Evolutionary conservation across 768 basidiomycete genomes (phyloP).

Genomic region (Hygrophoropsis aurantiaca): DNA sequence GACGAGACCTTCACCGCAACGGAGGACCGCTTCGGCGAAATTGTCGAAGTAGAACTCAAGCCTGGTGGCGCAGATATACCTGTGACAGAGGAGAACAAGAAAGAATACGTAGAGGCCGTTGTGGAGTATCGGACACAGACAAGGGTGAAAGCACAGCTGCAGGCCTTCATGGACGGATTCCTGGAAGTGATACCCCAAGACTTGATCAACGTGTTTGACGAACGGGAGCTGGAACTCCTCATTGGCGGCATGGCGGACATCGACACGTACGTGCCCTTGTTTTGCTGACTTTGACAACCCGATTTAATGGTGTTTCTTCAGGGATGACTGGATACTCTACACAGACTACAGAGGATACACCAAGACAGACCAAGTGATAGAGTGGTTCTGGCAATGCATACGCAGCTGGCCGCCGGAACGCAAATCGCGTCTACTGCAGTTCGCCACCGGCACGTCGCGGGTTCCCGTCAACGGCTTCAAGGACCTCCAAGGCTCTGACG

Average conservation of each 20-base stretch:
- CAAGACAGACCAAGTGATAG: constrained; percentile 84
- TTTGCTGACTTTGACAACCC: not conserved
- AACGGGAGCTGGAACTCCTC: constrained; percentile 83
- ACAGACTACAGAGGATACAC: constrained; percentile 90
- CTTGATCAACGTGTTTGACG: constrained; percentile 87
- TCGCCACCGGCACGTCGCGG: constrained; percentile 84
- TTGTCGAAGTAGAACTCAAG: constrained; percentile 65
- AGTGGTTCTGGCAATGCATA: constrained; percentile 96
- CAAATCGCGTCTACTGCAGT: constrained; percentile 84
- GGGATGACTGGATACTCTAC: constrained; percentile 92
- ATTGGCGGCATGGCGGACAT: constrained; percentile 95
- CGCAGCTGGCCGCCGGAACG: constrained; percentile 88
- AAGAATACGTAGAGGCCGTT: constrained; percentile 73
- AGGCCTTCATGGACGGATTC: constrained; percentile 84
- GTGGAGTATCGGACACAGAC: constrained; percentile 82
- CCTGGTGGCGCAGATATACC: constrained; percentile 57
- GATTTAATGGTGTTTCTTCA: constrained; percentile 20
- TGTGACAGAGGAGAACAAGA: constrained; percentile 76
- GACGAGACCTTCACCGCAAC: constrained; percentile 73
- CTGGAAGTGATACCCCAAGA: constrained; percentile 83
- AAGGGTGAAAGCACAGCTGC: constrained; percentile 81
- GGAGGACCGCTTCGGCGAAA: constrained; percentile 76
- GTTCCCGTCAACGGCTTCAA: constrained; percentile 94
- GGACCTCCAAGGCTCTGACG: constrained; percentile 91
- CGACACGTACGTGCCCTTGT: constrained; percentile 58